Evolutionary conservation across 495 filamentous ascomycete genomes (phyloP), one percentile per base, ranked within the genome.

Genomic region (Penicillium psychrofluorescens): DNA sequence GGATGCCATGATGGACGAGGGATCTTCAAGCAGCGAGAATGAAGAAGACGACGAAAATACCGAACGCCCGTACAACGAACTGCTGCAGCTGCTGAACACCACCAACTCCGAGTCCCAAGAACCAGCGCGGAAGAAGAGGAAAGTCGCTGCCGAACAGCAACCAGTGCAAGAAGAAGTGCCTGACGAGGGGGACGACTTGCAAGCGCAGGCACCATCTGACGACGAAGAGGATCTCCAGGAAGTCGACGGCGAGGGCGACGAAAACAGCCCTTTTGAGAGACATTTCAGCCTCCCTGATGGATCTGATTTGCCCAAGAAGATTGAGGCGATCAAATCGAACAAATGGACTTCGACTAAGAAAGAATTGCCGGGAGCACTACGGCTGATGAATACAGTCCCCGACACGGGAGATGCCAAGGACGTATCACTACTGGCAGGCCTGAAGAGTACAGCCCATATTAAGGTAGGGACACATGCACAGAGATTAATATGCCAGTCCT

Each of bases 271-370:
- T 2, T 95, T 94, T 55, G 80, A 90, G 38, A 67, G 71, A 30
- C 91, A 95, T 61, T 91, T 95, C 62, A 74, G 77, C 28, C 63
- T 66, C 14, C 76, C 79, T 1, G 75, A 85, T 12, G 76, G 83
- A 33, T 65, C 73, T 6, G 61, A 73, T 13, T 49, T 89, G 2
- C 62, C 67, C 8, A 62, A 62, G 49, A 70, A 71, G 38, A 66
- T 90, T 22, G 59, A 82, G 50, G 61, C 68, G 16, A 65, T 72
- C 6, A 54, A 63, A 29, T 61, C 73, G 11, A 76, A 76, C 30
- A 71, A 80, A 48, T 94, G 86, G 83, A 58, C 59, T 6, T 55
- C 45, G 11, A 41, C 48, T 7, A 74, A 69, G 44, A 65, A 64
- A 41, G 64, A 70, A 22, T 22, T 22, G 27, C 43, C 65, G 1